Evolutionary conservation across 495 filamentous ascomycete genomes (phyloP).

Genomic region (Neurospora africana): DNA sequence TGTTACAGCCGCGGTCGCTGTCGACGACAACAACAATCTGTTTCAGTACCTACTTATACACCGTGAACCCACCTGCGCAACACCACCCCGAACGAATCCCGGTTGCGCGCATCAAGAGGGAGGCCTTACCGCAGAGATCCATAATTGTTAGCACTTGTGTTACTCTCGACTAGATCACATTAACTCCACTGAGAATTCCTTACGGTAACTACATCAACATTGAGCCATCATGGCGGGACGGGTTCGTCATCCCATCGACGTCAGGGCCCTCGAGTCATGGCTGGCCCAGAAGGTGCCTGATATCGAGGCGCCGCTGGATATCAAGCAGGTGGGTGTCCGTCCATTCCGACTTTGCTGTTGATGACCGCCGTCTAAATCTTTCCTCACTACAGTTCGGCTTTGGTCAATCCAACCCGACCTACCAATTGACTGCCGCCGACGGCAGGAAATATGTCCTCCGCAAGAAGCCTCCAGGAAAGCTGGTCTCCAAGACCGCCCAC

Average conservation of each 20-base stretch:
- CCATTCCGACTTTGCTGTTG: not conserved
- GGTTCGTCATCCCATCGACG: conserved; percentile 80
- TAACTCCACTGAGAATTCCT: not conserved
- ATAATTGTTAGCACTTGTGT: not conserved
- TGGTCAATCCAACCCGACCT: conserved; percentile 95
- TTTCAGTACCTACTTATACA: not conserved
- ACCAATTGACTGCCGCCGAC: conserved; percentile 64
- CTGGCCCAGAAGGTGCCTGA: conserved; percentile 62
- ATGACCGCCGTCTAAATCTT: not conserved
- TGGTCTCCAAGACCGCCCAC: conserved; percentile 88
- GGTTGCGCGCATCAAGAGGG: not conserved
- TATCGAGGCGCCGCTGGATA: conserved; percentile 68
- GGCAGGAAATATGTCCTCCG: conserved; percentile 70
- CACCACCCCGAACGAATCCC: not conserved
- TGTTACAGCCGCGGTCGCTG: not conserved
- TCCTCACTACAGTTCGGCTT: conserved; percentile 69
- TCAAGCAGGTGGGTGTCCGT: conserved; percentile 66
- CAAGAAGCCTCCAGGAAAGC: conserved; percentile 89
- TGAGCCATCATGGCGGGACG: conserved; percentile 62
- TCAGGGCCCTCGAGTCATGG: conserved; percentile 65
- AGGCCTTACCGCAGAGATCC: not conserved
- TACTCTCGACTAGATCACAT: not conserved
- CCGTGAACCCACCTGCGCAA: not conserved
- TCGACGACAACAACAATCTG: not conserved
- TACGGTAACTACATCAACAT: not conserved